A percentile compares a stretch with the other conserved stretches of the same genome.
These are phyloP conservation scores for Thelonectria olida DNA, from an alignment of 2,329 filamentous ascomycete species.

Conservation along the genomic window DNA sequence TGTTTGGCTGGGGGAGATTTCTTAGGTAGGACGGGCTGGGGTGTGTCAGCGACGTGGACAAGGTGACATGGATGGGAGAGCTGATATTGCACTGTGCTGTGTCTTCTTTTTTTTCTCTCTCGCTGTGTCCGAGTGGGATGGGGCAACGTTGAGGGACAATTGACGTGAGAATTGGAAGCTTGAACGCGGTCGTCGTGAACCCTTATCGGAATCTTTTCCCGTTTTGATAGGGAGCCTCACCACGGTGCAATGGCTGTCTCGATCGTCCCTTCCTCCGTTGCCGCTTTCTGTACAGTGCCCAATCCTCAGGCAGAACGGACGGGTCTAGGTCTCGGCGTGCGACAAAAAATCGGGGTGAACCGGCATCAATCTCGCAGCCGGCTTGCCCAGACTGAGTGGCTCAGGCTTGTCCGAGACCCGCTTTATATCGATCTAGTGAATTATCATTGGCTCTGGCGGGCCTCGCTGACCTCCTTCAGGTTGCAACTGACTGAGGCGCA, in stretches of 20 bases:
- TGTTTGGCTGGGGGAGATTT: conserved; percentile 11
- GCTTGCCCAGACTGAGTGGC: conserved; percentile 26
- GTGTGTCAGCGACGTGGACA: conserved; percentile 23
- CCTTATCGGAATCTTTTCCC: conserved; percentile 9
- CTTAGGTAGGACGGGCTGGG: conserved; percentile 21
- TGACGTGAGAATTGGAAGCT: neutral
- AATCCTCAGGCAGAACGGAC: conserved; percentile 20
- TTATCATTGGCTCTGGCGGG: conserved; percentile 3
- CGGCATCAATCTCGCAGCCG: conserved; percentile 44
- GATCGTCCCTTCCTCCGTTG: neutral
- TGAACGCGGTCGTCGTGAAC: neutral
- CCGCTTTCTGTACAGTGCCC: conserved; percentile 12
- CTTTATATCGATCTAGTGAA: conserved; percentile 31
- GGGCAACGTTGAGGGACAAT: conserved; percentile 4
- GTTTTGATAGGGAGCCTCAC: conserved; percentile 8
- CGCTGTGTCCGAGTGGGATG: conserved; percentile 1
- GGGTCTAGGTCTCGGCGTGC: conserved; percentile 43
- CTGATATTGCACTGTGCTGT: conserved; percentile 16
- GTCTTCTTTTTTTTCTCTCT: neutral
- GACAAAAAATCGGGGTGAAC: conserved; percentile 48
- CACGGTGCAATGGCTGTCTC: conserved; percentile 4
- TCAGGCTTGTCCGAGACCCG: conserved; percentile 14
- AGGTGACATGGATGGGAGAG: conserved; percentile 26
- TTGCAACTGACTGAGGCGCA: conserved; percentile 29
- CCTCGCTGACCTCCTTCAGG: conserved; percentile 20